These are phyloP conservation scores for Pugionium dolabratum DNA, from an alignment of 345 rosid species.

Conservation along the genomic window DNA sequence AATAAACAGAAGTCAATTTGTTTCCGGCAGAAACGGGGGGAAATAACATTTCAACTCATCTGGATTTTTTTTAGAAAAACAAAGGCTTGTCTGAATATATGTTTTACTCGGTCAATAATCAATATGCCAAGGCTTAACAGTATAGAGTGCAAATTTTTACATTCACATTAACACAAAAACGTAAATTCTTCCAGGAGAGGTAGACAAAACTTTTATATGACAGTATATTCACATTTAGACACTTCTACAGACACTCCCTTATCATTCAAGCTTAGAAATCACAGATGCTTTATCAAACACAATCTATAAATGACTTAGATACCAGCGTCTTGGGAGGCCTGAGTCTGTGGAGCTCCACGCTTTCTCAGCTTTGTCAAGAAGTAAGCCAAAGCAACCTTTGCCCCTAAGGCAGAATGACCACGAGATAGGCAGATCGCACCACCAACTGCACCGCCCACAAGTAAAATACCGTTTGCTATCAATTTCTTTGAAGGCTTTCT, in stretches of 20 bases:
- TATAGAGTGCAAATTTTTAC: constrained; percentile 3
- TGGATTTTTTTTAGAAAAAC: not conserved
- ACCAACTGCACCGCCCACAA: constrained; percentile 53
- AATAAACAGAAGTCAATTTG: not conserved
- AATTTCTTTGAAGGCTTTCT: constrained; percentile 66
- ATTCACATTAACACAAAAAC: constrained; percentile 15
- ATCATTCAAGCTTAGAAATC: constrained; percentile 13
- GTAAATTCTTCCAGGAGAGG: not conserved
- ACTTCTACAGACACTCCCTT: constrained; percentile 23
- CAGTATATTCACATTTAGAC: constrained; percentile 17
- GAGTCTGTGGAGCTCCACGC: constrained; percentile 49
- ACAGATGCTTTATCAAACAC: not conserved
- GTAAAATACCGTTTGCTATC: constrained; percentile 66
- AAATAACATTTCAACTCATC: constrained; percentile 2
- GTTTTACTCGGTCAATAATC: not conserved
- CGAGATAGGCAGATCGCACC: constrained; percentile 74
- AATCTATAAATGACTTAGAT: constrained; percentile 12
- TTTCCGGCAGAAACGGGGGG: constrained; percentile 13
- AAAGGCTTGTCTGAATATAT: too few species aligned
- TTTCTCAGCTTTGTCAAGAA: constrained; percentile 72
- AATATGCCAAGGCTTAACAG: constrained; percentile 3
- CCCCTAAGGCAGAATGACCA: constrained; percentile 71
- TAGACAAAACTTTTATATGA: not conserved
- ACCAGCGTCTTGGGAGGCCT: constrained; percentile 36
- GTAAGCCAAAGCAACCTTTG: constrained; percentile 82